Evolutionary conservation across 306 rosid species (phyloP), one percentile per base, ranked within the genome.

Genomic region (Lupinus albus): DNA sequence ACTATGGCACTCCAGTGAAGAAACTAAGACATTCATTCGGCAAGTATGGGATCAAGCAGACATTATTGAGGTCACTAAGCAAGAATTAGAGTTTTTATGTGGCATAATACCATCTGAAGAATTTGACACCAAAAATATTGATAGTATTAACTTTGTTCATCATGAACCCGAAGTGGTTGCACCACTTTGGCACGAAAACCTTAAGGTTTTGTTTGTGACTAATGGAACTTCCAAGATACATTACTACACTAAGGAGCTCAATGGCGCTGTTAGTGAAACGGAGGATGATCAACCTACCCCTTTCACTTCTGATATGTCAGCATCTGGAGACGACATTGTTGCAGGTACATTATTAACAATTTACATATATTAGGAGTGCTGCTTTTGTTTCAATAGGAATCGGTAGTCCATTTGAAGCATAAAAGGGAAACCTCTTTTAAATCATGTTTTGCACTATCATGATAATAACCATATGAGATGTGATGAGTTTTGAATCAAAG

Each of bases 161-260:
- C 80, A 88, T 68, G 75, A 78, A 50, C 89, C 84, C 10, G 89
- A 89, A 77, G 82, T 80, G 67, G 28, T 93, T 53, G 76, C 67
- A 28, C 84, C 88, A 42, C 80, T 93, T 55, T 93, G 91, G 98
- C 98, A 88, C 39, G 86, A 89, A 70, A 83, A 80, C 78, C 98
- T 93, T 55, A 83, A 89, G 88, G 84, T 89, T 70, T 81, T 93
- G 84, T 93, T 93, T 54, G 97, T 93, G 67, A 93, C 98, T 70
- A 93, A 89, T 76, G 98, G 98, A 61, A 88, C 98, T 68, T 93
- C 98, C 25, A 93, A 89, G 85, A 82, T 93, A 71, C 97, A 89
- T 78, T 93, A 88, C 86, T 93, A 93, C 56, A 93, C 97, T 8
- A 28, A 77, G 30, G 98, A 89, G 69, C 55, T 77, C 20, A 65